Base-by-base conservation (phyloP, 352 stramenopile species). In the Phytophthora fragariaefolia region DNA sequence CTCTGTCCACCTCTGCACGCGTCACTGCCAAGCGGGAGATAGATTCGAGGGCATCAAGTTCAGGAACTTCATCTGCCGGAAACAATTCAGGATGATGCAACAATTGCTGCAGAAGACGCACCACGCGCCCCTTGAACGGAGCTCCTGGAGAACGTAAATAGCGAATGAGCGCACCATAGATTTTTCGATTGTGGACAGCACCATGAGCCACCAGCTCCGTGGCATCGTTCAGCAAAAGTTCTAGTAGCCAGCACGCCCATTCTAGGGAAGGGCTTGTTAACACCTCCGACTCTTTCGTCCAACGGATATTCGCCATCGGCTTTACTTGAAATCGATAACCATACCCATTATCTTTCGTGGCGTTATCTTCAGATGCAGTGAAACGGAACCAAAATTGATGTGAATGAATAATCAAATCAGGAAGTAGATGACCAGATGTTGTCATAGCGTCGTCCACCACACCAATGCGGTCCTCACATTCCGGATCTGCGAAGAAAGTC, bases 321-420 rank as follows among this genome's bases (percentile, higher is more conserved):
- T 90, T 88, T 10, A 93, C 89, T 62, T 95, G 84, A 30, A 96
- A 95, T 3, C 87, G 85, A 69, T 85, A 96, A 2, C 89, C 89
- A 58, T 94, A 95, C 1, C 82, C 82, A 42, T 93, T 65, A 56
- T 83, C 79, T 54, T 87, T 89, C 23, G 58, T 64, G 6, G 51
- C 46, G 26, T 90, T 80, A 4, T 96, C 89, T 63, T 95, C 86
- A 0, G 69, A 80, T 6, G 87, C 80, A 8, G 53, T 61, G 50
- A 96, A 95, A 22, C 83, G 86, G 65, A 95, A 95, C 89, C 89
- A 96, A 38, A 95, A 92, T 48, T 89, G 76, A 45, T 91, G 71
- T 4, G 81, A 85, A 52, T 90, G 82, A 36, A 95, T 80, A 18
- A 92, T 65, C 8, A 95, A 38, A 65, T 95, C 87, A 1, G 85